Evolutionary conservation across 768 basidiomycete species (phyloP), one percentile per base, ranked within the genome.

Genomic region (Termitomyces sp.): DNA sequence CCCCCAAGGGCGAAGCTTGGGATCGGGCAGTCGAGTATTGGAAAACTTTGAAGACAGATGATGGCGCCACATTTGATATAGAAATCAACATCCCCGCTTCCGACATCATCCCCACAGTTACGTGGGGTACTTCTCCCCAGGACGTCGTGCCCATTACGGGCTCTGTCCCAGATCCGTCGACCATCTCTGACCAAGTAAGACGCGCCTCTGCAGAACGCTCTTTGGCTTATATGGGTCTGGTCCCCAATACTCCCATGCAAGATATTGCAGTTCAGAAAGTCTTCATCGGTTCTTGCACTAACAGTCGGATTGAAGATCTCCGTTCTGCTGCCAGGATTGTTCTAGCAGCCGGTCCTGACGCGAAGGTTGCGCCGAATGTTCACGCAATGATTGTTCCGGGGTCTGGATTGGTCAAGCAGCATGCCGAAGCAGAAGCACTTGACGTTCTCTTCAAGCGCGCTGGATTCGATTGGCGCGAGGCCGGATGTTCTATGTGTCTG

Each of bases 381-480:
- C 77, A 89, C 55, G 93, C 93, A 4, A 95, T 96, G 93, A 79
- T 95, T 62, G 93, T 96, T 44, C 93, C 93, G 2, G 93, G 93
- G 24, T 95, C 93, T 15, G 93, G 93, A 54, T 70, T 95, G 52
- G 85, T 96, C 71, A 95, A 94, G 68, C 84, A 91, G 66, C 93
- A 95, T 66, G 91, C 93, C 20, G 93, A 95, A 74, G 87, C 85
- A 20, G 93, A 96, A 67, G 93, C 93, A 27, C 77, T 96, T 60
- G 92, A 95, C 66, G 79, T 80, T 56, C 78, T 95, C 65, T 93
- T 96, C 79, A 91, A 86, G 69, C 87, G 89, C 46, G 93, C 93
- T 37, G 93, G 93, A 34, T 96, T 95, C 68, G 93, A 96, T 68
- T 95, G 93, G 93, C 83, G 93, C 54, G 93, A 96, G 73, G 93